These are phyloP conservation scores for Pterocarpus santalinus DNA, from an alignment of 306 rosid species.

Conservation along the genomic window DNA sequence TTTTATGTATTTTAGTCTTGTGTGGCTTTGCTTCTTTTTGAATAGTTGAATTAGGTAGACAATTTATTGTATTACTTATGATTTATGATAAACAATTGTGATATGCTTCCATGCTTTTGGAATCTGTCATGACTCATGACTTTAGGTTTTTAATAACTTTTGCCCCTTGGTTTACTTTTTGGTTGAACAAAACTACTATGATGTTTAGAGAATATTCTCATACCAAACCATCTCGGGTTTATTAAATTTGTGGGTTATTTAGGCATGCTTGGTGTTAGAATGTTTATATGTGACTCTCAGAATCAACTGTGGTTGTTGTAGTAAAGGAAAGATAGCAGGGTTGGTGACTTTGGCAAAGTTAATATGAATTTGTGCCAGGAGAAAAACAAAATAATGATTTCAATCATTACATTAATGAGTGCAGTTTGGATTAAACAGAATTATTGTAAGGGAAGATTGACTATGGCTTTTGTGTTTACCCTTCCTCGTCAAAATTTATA, in stretches of 20 bases:
- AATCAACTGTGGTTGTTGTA: conserved; percentile 14
- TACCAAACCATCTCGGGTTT: conserved; percentile 6
- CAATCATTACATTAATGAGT: not conserved
- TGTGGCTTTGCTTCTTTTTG: conserved; percentile 33
- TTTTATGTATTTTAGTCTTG: conserved; percentile 37
- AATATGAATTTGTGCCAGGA: not conserved
- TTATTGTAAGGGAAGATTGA: conserved; percentile 1
- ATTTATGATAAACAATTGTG: conserved; percentile 43
- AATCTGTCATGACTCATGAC: conserved; percentile 11
- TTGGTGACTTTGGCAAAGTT: conserved; percentile 8
- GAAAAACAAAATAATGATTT: not conserved
- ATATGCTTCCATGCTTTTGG: conserved; percentile 40
- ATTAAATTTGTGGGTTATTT: conserved; percentile 7
- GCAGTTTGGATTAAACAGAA: not conserved
- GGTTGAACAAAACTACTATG: conserved; percentile 23
- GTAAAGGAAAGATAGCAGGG: conserved; percentile 10
- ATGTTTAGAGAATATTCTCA: conserved; percentile 34
- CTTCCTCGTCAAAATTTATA: not conserved
- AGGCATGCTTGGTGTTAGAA: conserved; percentile 29
- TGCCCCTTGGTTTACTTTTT: conserved; percentile 38
- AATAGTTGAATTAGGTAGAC: conserved; percentile 35
- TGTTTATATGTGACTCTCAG: conserved; percentile 18
- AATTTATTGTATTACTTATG: conserved; percentile 30
- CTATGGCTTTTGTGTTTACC: not conserved
- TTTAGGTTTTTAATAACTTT: conserved; percentile 25